Base-by-base conservation (phyloP, 2,329 filamentous ascomycete species). In the Aureobasidium sp. region DNA sequence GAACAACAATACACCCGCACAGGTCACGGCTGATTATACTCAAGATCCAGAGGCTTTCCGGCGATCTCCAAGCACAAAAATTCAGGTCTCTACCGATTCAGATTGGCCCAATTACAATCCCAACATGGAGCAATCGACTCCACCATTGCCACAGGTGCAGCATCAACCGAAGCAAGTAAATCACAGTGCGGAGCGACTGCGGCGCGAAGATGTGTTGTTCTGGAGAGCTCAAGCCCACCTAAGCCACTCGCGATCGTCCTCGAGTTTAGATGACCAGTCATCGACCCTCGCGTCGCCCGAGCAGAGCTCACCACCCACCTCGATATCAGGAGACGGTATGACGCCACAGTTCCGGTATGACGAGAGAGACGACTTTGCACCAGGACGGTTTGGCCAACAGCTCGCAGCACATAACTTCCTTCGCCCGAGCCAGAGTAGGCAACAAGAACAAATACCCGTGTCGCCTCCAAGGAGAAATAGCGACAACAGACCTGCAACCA, bases 201-300 rank as follows among this genome's bases (percentile, higher is more conserved):
- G 55, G n/a, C 29, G 55, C 39, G 55, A 58, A 58, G 55, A 58
- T 15, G 45, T 58, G 14, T 12, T 58, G 7, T 58, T 58, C 22
- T 58, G 55, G 55, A 29, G 55, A 15, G 48, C 55, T n/a, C 41
- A 58, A 14, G 22, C 55, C 6, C 55, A 58, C 5, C 55, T 58
- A 3, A 58, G 42, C 17, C 31, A 39, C 11, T 58, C 55, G 3
- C 41, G 42, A n/a, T 58, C 55, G 8, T 37, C 31, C 8, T 58
- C 42, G 20, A 58, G 20, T n/a, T 14, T 58, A 11, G 55, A 58
- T 20, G 42, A 58, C 15, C 55, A 58, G 22, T 58, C 55, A 7
- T 58, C 55, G 4, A 58, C 25, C 2, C 7, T 58, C 6, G 55
- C 55, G 22, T 58, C 55, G 2, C 55, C 34, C 8, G 42, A 58